Conservation (phyloP, 2,329 filamentous ascomycete genomes). For the Fusarium sterilihyphosum region DNA sequence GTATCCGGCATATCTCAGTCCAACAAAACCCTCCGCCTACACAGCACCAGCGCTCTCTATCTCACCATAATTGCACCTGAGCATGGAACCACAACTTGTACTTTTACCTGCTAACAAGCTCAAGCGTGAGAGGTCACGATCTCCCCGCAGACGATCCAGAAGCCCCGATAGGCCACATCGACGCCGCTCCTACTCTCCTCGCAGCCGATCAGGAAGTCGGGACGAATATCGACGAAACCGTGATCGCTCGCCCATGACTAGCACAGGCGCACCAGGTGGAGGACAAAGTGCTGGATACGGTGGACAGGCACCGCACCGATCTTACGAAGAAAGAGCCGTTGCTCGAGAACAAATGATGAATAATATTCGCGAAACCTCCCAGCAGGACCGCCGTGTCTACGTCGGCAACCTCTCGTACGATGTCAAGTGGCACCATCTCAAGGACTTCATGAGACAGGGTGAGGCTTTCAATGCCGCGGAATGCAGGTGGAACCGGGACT, state of each 20-base stretch:
- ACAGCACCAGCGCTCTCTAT: slow-evolving; percentile 1
- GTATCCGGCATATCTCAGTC: slow-evolving; percentile 8
- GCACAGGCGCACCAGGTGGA: slow-evolving; percentile 73
- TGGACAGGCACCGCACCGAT: slow-evolving; percentile 71
- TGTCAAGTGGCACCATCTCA: slow-evolving; percentile 99
- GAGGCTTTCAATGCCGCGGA: slow-evolving; percentile 54
- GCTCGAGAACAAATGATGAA: slow-evolving; percentile 97
- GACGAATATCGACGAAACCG: slow-evolving; percentile 79
- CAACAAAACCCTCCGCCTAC: slow-evolving; percentile 20
- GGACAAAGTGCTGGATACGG: slow-evolving; percentile 75
- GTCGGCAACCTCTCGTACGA: slow-evolving; percentile 99
- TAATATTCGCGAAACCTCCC: slow-evolving; percentile 90
- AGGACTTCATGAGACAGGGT: slow-evolving; percentile 99
- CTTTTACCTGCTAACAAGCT: slow-evolving; percentile 44
- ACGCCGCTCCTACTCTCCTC: slow-evolving; percentile 81
- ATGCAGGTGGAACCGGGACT: slow-evolving; percentile 48
- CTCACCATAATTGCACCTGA: slow-evolving; percentile 13
- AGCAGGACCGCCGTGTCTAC: slow-evolving; percentile 99
- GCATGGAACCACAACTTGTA: slow-evolving; percentile 28
- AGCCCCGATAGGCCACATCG: slow-evolving; percentile 77
- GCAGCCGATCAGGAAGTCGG: slow-evolving; percentile 78
- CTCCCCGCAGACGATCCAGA: slow-evolving; percentile 83
- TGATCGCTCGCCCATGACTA: slow-evolving; percentile 88
- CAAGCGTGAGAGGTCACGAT: slow-evolving; percentile 86
- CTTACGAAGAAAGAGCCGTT: slow-evolving; percentile 82